Evolutionary conservation across 2,329 filamentous ascomycete species (phyloP).

Genomic region (Alternaria triticina): DNA sequence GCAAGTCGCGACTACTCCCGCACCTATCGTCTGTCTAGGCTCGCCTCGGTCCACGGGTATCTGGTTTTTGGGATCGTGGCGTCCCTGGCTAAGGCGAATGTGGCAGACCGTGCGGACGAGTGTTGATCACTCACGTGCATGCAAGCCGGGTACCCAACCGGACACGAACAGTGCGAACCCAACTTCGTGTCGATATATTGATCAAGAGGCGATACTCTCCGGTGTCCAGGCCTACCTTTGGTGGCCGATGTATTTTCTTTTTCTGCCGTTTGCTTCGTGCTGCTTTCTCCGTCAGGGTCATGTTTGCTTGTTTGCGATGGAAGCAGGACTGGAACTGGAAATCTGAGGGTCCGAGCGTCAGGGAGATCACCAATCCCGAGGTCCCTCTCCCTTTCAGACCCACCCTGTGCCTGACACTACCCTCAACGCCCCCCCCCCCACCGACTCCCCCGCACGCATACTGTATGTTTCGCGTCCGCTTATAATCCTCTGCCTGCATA

Average conservation of each 20-base stretch:
- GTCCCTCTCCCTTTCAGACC: conserved; percentile 11
- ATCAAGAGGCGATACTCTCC: not conserved
- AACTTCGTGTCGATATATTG: not conserved
- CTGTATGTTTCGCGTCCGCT: conserved; percentile 2
- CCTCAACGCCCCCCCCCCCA: conserved; percentile 8
- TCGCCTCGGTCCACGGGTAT: not conserved
- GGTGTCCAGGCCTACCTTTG: not conserved
- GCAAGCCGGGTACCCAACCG: not conserved
- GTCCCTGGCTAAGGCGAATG: not conserved
- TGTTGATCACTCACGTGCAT: not conserved
- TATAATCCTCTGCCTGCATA: not conserved
- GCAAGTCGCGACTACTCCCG: not conserved
- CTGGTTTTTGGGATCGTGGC: not conserved
- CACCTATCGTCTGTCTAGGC: not conserved
- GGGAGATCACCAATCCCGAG: conserved; percentile 9
- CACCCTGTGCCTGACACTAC: conserved; percentile 5
- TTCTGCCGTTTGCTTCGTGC: not conserved
- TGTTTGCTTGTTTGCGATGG: not conserved
- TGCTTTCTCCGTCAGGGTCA: not conserved
- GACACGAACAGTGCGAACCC: not conserved
- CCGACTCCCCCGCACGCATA: not conserved
- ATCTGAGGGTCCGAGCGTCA: conserved; percentile 10
- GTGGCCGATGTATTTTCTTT: not conserved
- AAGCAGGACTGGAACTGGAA: not conserved
- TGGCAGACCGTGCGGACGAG: not conserved